Evolutionary conservation across 2,329 filamentous ascomycete species (phyloP), one percentile per base, ranked within the genome.

Genomic region (Diplodia scrobiculata): DNA sequence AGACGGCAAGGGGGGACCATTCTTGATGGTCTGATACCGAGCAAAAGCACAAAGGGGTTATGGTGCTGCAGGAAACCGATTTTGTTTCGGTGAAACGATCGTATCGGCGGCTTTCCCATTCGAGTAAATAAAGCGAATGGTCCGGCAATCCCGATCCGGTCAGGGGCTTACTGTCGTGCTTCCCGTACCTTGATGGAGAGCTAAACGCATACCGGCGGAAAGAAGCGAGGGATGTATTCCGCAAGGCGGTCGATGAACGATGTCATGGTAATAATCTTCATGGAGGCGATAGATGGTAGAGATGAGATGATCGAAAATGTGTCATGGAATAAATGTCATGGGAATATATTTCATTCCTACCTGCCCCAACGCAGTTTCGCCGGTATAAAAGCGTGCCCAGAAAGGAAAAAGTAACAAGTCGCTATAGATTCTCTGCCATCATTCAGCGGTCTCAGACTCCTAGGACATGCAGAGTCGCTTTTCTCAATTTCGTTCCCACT

Each of bases 401-500:
- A 14, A 50, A 27, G 58, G 50, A 32, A 62, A 14, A 62, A n/a
- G n/a, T 45, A 45, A 45, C 17, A 45, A 19, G 41, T 62, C 41
- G 41, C 58, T 38, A 47, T 21, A 47, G 27, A 50, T 17, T 29
- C 47, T 29, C 58, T 62, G 29, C 45, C 32, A 19, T 51, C 25
- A 36, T 36, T 62, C 58, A 62, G 58, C 34, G 51, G 45, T 21
- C 29, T n/a, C 29, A 36, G 45, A 36, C 45, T 27, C 27, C 17
- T 29, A 32, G 34, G 3, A 62, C 45, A 50, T 36, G 58, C 45
- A 51, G 58, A 17, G 41, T 38, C 19, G 58, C 58, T 36, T 62
- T 62, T 62, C 41, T 9, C 45, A 36, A 62, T 38, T 62, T 62
- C 29, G 17, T 27, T 50, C 41, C 58, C 41, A 62, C 58, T 62